These are phyloP conservation scores for Hibiscus tridactylites DNA, from an alignment of 345 rosid species.

Conservation along the genomic window DNA sequence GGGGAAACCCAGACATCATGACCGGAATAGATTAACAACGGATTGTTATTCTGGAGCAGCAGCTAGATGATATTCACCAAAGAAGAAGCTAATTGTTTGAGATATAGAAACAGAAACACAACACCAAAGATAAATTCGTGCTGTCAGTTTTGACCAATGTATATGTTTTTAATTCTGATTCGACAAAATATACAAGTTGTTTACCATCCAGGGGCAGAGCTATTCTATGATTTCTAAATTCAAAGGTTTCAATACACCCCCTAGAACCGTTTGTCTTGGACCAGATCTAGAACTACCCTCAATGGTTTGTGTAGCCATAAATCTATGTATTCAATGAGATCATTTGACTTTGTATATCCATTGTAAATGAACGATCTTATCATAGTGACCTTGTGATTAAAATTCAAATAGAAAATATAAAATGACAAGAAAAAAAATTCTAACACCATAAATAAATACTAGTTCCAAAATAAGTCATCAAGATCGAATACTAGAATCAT, in stretches of 20 bases:
- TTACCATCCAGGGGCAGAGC: not conserved
- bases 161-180: not conserved
- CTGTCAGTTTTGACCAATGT: not conserved
- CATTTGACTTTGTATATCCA: not conserved
- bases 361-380: not conserved
- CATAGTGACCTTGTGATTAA: not conserved
- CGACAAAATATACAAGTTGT: not conserved
- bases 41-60: slow-evolving; percentile 20
- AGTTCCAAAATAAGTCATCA: not conserved
- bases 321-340: not conserved
- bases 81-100: not conserved
- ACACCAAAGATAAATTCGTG: not conserved
- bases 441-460: not conserved
- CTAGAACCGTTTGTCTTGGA: not conserved
- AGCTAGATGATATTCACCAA: not conserved
- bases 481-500: not conserved
- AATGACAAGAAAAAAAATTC: not conserved
- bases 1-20: slow-evolving; percentile 58
- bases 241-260: not conserved
- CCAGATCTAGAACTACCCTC: not conserved
- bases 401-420: not conserved
- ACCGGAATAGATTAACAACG: slow-evolving; percentile 66
- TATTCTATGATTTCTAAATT: not conserved
- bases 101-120: not conserved
- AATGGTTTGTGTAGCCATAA: not conserved